Percentiles rank a stretch among this genome's conserved stretches.
Evolutionary conservation across 2,329 filamentous ascomycete genomes (phyloP).

Genomic region (Cytospora leucostoma): DNA sequence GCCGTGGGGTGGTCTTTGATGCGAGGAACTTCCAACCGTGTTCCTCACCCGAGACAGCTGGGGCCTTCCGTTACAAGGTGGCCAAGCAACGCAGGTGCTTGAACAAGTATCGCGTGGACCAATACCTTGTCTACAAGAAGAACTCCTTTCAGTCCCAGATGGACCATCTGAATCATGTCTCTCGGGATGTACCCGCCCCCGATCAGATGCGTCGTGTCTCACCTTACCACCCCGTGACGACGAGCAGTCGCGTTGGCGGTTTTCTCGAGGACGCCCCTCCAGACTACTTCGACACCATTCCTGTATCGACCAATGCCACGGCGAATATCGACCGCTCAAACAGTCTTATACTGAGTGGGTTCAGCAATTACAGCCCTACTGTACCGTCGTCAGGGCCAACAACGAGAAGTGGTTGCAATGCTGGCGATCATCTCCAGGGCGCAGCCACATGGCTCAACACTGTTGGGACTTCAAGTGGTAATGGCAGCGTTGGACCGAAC

Average conservation of each 20-base stretch:
- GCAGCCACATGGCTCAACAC: not conserved
- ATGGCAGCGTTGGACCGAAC: not conserved
- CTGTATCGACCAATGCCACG: not conserved
- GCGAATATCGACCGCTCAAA: not conserved
- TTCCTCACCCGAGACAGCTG: not conserved
- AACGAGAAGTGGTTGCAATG: not conserved
- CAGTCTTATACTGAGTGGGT: too few relatives aligned
- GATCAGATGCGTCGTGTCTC: not conserved
- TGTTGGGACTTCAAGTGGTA: not conserved
- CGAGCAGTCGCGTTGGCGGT: not conserved
- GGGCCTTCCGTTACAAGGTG: not conserved
- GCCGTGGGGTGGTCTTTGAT: not conserved
- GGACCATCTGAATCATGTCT: not conserved
- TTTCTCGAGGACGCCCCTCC: not conserved
- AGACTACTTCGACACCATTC: not conserved
- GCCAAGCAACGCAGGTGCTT: not conserved
- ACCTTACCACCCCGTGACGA: not conserved
- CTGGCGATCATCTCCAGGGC: not conserved
- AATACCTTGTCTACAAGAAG: not conserved
- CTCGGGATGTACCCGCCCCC: not conserved
- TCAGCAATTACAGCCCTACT: too few relatives aligned
- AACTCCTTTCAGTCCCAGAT: not conserved
- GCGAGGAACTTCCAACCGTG: not conserved
- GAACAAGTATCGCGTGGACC: not conserved
- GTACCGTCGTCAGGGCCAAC: too few relatives aligned